Evolutionary conservation across 2,329 filamentous ascomycete species (phyloP).

Genomic region (Sporothrix globosa): DNA sequence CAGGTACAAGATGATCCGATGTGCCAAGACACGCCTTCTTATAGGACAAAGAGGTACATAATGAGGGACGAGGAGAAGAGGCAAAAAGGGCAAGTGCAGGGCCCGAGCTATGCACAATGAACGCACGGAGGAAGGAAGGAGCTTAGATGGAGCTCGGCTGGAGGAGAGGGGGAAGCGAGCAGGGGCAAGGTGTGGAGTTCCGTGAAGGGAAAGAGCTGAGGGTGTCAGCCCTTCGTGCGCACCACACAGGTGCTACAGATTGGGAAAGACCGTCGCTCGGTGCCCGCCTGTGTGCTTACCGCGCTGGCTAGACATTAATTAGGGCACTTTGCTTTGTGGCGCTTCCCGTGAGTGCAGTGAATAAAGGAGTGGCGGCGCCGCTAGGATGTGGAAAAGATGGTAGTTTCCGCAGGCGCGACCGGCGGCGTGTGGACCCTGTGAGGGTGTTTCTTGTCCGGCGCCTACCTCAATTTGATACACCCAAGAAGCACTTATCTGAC

Average conservation of each 20-base stretch:
- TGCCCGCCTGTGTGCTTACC: neutral
- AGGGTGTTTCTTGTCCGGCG: constrained; percentile 11
- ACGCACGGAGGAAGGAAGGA: constrained; percentile 5
- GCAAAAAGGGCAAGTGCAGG: neutral
- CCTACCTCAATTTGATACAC: constrained; percentile 12
- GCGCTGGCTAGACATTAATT: neutral
- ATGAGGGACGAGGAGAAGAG: neutral
- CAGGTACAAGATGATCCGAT: neutral
- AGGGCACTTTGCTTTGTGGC: neutral
- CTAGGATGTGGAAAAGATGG: neutral
- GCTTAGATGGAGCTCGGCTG: constrained; percentile 5
- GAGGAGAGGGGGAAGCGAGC: neutral
- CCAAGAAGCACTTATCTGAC: neutral
- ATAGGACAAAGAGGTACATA: constrained; percentile 29
- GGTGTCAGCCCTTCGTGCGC: neutral
- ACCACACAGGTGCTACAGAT: too few species aligned
- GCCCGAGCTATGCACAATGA: neutral
- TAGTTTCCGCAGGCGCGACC: neutral
- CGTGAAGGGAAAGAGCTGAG: constrained; percentile 6
- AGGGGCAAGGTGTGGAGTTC: neutral
- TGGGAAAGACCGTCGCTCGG: constrained; percentile 7
- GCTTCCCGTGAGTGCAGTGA: neutral
- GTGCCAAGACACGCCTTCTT: constrained; percentile 30
- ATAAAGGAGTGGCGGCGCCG: constrained; percentile 5
- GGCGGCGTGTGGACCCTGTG: constrained; percentile 19